phyloP scores from a whole-genome alignment of 2,329 filamentous ascomycete species.

The Botrytis deweyae region DNA sequence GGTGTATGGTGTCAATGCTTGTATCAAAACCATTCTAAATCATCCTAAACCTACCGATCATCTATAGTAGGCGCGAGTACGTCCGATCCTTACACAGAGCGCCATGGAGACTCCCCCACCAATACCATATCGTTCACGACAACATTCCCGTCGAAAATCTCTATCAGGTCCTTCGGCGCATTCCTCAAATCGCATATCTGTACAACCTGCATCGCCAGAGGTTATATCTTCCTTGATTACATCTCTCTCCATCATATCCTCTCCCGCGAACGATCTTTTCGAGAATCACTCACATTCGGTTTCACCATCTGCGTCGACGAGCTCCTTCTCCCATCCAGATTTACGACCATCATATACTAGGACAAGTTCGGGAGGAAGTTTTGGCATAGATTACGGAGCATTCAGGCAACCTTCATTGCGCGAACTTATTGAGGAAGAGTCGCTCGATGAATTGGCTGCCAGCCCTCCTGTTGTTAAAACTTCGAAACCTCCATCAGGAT shows the following conservation, averaged over 20 bases:
- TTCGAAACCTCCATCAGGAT: conserved; percentile 75
- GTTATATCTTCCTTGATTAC: conserved; percentile 71
- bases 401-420: conserved; percentile 54
- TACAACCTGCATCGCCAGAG: conserved; percentile 53
- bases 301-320: conserved; percentile 42
- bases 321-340: conserved; percentile 29
- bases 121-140: conserved; percentile 34
- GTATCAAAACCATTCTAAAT: conserved; percentile 23
- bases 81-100: conserved; percentile 27
- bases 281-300: conserved; percentile 47
- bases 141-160: conserved; percentile 37
- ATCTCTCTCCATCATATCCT: conserved; percentile 65
- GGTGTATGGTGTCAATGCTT: conserved; percentile 33
- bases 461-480: conserved; percentile 75
- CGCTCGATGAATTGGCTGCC: conserved; percentile 60
- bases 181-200: conserved; percentile 36
- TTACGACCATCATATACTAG: conserved; percentile 22
- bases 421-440: conserved; percentile 49
- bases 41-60: conserved; percentile 23
- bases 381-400: conserved; percentile 72
- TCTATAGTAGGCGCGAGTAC: conserved; percentile 21
- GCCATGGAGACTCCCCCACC: conserved; percentile 37
- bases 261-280: conserved; percentile 68
- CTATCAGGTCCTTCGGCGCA: conserved; percentile 35
- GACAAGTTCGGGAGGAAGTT: conserved; percentile 44